Conservation (phyloP, 768 basidiomycete species). For the Trametes cinnabarina region DNA sequence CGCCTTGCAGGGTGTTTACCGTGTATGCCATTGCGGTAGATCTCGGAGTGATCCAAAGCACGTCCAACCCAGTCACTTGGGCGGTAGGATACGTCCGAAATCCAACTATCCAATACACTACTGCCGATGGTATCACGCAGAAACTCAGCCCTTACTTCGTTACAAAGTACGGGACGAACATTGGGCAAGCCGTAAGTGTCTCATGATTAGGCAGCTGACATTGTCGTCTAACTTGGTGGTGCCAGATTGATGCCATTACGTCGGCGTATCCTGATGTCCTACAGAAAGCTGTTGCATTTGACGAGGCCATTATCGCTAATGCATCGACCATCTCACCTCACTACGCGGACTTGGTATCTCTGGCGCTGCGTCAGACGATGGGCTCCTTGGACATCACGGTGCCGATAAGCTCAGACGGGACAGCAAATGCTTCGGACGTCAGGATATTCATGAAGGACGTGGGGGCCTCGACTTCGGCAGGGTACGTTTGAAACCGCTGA, state of each 20-base stretch:
- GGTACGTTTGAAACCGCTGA: too few species aligned
- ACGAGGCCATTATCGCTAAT: slow-evolving; percentile 23
- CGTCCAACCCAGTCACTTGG: slow-evolving; percentile 25
- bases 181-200: neutral
- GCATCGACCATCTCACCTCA: slow-evolving; percentile 23
- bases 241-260: slow-evolving; percentile 22
- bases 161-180: neutral
- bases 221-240: too few species aligned
- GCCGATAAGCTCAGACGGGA: slow-evolving; percentile 10
- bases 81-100: slow-evolving; percentile 29
- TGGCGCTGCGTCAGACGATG: slow-evolving; percentile 28
- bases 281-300: slow-evolving; percentile 19
- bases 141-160: slow-evolving; percentile 21
- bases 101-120: slow-evolving; percentile 25
- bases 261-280: slow-evolving; percentile 21
- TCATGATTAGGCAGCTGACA: too few species aligned
- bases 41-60: slow-evolving; percentile 25
- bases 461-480: neutral
- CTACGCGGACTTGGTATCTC: slow-evolving; percentile 26
- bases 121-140: slow-evolving; percentile 7
- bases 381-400: slow-evolving; percentile 30
- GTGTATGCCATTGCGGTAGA: slow-evolving; percentile 29
- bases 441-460: slow-evolving; percentile 23
- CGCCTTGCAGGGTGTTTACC: slow-evolving; percentile 1
- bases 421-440: slow-evolving; percentile 26